Base-by-base conservation (phyloP, 108 stramenopile genomes). In the Aurantiochytrium sp. region DNA sequence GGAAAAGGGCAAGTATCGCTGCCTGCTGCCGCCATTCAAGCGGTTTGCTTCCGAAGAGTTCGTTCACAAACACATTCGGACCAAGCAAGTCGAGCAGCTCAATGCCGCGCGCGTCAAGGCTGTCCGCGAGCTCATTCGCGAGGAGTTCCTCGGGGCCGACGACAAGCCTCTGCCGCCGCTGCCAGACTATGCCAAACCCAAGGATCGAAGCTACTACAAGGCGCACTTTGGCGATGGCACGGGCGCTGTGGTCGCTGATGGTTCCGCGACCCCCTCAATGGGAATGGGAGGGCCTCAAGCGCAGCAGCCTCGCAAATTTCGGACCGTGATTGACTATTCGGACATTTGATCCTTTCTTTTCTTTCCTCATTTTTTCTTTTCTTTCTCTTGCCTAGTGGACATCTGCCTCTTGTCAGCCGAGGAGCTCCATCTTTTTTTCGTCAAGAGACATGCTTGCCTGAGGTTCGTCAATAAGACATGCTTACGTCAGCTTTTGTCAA, bases 271-370 rank as follows among this genome's bases (percentile, higher is more conserved):
- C 35, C 35, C 35, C 35, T 35, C 35, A 35, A 35, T 35, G 35
- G 35, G 35, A 35, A 35, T 2, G 35, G 35, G 35, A 35, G 2
- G 35, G 35, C 35, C 35, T 35, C 35, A 35, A 35, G 35, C 35
- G 35, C 35, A 35, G 35, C 49, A 47, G 49, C 76, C 51, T 8
- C 76, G 51, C 51, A 47, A 53, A 35, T 83, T 83, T 23, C 76
- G 76, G 19, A 83, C 76, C 51, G 76, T 83, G 49, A 83, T 83
- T 83, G 76, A 83, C 76, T 83, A 53, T 28, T 53, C 76, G n/a
- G 45, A 53, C 49, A 47, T 83, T 35, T 83, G 28, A 53, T 12
- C 28, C 16, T 4, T 53, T 35, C 2, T 47, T 53, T 47, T 83
- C 76, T 25, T 5, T 21, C 28, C 51, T 83, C 76, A 25, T 4